phyloP scores from a whole-genome alignment of 2,329 filamentous ascomycete genomes.

The Lecanicillium sp. region DNA sequence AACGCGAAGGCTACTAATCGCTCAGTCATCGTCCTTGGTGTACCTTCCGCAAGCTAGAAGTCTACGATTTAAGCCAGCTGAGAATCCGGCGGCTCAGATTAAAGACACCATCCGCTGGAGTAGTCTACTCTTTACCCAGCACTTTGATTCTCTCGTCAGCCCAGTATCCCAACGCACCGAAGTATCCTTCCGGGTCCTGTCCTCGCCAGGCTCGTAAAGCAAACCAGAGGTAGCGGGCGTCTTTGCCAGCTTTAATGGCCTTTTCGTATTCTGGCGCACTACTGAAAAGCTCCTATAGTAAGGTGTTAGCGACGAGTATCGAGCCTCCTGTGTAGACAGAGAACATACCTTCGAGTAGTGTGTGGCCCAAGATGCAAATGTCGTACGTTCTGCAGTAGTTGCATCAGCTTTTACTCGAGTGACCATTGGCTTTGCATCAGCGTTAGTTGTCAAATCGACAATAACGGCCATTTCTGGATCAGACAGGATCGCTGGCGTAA shows the following conservation, averaged over 20 bases:
- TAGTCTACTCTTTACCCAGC: background rate
- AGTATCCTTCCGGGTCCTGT: conserved; percentile 1
- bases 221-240: conserved; percentile 21
- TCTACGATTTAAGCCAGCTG: too few relatives aligned
- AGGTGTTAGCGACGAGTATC: background rate
- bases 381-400: conserved; percentile 8
- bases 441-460: conserved; percentile 12
- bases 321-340: background rate
- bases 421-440: conserved; percentile 14
- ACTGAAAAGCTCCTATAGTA: conserved; percentile 10
- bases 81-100: too few relatives aligned
- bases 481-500: conserved; percentile 22
- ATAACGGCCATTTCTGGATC: conserved; percentile 13
- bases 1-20: too few relatives aligned
- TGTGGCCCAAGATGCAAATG: conserved; percentile 15
- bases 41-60: too few relatives aligned
- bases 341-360: conserved; percentile 18
- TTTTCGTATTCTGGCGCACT: conserved; percentile 13
- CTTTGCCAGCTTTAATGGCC: conserved; percentile 17
- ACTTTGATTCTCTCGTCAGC: conserved; percentile 3
- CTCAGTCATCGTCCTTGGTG: too few relatives aligned
- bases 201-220: conserved; percentile 10
- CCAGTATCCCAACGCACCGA: conserved; percentile 1
- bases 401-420: conserved; percentile 13
- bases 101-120: too few relatives aligned